Percentiles rank a stretch among this genome's conserved stretches.
Evolutionary conservation across 805 yeast species (phyloP).

Genomic region (Cyberlindnera amylophila): DNA sequence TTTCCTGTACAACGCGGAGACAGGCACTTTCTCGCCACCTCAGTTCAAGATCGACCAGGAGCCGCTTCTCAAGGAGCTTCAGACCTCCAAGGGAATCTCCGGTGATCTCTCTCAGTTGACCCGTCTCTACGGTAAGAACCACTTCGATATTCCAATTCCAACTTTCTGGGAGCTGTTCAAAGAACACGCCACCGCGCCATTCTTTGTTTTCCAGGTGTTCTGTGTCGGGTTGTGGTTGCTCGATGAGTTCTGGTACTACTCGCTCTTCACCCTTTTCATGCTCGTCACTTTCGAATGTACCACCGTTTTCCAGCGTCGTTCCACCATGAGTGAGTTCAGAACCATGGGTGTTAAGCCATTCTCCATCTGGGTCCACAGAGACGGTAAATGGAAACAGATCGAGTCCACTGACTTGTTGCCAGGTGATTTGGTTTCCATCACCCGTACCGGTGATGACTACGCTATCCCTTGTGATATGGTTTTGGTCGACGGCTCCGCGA

Average conservation of each 20-base stretch:
- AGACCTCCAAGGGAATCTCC: conserved; percentile 48
- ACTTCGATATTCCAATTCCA: conserved; percentile 94
- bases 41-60: conserved; percentile 56
- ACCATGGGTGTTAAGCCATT: conserved; percentile 97
- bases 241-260: conserved; percentile 96
- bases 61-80: conserved; percentile 56
- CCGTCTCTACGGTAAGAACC: conserved; percentile 77
- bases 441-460: conserved; percentile 85
- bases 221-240: conserved; percentile 94
- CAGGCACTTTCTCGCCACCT: conserved; percentile 72
- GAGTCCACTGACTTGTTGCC: conserved; percentile 79
- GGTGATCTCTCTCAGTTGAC: conserved; percentile 47
- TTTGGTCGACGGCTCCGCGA: conserved; percentile 83
- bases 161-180: conserved; percentile 85
- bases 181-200: conserved; percentile 98
- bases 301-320: conserved; percentile 91
- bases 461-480: conserved; percentile 94
- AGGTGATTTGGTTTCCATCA: conserved; percentile 83
- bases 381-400: conserved; percentile 61
- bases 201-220: conserved; percentile 93
- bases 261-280: conserved; percentile 88
- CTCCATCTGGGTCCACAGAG: conserved; percentile 67
- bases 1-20: conserved; percentile 60
- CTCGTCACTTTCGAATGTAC: conserved; percentile 89
- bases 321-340: conserved; percentile 92